A percentile compares a stretch with the other conserved stretches of the same genome.
Conservation (phyloP, 2,329 filamentous ascomycete species). For the Talaromyces islandicus region DNA sequence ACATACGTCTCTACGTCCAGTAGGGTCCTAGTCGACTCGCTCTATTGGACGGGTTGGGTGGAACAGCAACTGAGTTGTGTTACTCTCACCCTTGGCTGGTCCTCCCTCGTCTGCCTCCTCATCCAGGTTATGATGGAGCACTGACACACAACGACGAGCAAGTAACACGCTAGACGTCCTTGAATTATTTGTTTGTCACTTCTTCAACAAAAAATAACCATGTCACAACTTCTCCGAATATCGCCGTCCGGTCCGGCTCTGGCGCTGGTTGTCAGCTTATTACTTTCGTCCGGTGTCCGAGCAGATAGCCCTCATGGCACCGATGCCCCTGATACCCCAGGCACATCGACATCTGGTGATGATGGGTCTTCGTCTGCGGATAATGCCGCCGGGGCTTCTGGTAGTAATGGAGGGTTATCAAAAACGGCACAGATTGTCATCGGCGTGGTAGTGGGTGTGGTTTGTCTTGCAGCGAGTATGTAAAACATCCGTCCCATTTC, state of each 20-base stretch:
- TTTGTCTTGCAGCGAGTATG: constrained; percentile 21
- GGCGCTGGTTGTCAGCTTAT: constrained; percentile 5
- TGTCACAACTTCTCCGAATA: background rate
- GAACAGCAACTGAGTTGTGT: constrained; percentile 3
- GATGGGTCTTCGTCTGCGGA: background rate
- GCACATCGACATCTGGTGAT: background rate
- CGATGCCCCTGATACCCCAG: constrained; percentile 7
- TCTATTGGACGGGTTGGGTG: background rate
- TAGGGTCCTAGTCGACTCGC: background rate
- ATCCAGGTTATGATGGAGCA: background rate
- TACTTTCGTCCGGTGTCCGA: background rate
- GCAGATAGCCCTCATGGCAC: constrained; percentile 5
- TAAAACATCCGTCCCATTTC: background rate
- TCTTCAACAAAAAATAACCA: background rate
- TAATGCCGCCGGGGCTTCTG: constrained; percentile 11
- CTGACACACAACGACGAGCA: background rate
- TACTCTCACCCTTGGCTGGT: background rate
- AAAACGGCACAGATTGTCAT: constrained; percentile 18
- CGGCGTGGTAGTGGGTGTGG: constrained; percentile 23
- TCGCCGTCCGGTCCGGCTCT: background rate
- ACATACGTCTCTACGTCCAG: background rate
- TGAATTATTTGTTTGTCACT: background rate
- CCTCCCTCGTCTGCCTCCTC: background rate
- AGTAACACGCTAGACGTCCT: background rate
- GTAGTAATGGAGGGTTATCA: constrained; percentile 9